A percentile compares a stretch with the other conserved stretches of the same genome.
phyloP scores from a whole-genome alignment of 2,329 filamentous ascomycete species.

The Fusarium coffeatum region DNA sequence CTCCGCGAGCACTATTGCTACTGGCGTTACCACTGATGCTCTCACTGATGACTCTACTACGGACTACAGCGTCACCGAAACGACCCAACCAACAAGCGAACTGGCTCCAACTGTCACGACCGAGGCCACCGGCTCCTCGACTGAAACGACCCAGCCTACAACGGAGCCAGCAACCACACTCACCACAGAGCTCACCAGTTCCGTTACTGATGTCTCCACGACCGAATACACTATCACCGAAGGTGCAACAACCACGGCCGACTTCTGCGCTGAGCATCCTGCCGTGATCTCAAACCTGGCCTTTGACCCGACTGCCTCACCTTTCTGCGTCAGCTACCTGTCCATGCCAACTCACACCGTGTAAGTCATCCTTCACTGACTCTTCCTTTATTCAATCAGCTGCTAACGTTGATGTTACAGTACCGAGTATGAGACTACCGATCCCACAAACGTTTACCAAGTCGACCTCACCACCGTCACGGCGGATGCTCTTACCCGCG shows the following conservation, averaged over 20 bases:
- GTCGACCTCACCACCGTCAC: neutral
- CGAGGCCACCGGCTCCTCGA: neutral
- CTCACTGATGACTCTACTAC: too few species aligned
- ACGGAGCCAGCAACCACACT: neutral
- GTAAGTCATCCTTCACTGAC: too few species aligned
- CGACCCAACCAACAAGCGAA: neutral
- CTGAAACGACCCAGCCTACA: neutral
- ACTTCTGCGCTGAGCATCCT: neutral
- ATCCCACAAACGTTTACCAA: neutral
- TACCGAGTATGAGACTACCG: neutral
- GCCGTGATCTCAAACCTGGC: neutral
- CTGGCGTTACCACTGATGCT: too few species aligned
- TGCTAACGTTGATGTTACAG: accelerated
- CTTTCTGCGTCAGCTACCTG: neutral
- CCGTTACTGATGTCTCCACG: neutral
- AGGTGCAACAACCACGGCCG: neutral
- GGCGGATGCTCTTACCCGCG: neutral
- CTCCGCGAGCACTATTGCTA: too few species aligned
- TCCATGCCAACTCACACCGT: neutral
- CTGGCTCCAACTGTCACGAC: neutral
- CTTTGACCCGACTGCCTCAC: neutral
- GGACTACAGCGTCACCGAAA: too few species aligned
- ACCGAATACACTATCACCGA: neutral
- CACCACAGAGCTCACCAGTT: neutral
- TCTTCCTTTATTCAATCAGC: too few species aligned